Evolutionary conservation across 495 filamentous ascomycete genomes (phyloP), one percentile per base, ranked within the genome.

Genomic region (Neurospora sp.): DNA sequence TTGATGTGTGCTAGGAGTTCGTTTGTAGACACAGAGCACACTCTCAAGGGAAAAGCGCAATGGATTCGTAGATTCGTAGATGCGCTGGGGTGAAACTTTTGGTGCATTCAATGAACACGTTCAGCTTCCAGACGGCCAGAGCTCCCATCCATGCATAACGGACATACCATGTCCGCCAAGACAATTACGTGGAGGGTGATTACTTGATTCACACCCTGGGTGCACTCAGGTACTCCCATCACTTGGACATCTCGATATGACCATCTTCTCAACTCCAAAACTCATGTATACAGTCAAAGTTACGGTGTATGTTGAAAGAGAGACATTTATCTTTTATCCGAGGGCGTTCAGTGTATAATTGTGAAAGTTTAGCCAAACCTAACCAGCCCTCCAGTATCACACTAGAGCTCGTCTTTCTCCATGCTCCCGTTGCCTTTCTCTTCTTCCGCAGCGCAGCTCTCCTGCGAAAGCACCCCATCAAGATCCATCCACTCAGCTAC

Each of bases 401-500:
- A 11, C 70, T 74, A 81, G 0, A 81, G 62, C 74, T 79, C 79
- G 0, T 78, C 75, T 71, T 74, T 79, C 59, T 75, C 76, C 7
- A 28, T 37, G 28, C 73, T 36, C 21, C 19, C 70, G 28, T 69
- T 40, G 39, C 45, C 69, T 5, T 24, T 17, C 28, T 39, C 54
- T 0, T 37, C 28, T 31, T 69, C 39, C 34, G 11, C 70, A 11
- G 28, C 54, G 11, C 54, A 66, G 5, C 54, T 34, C 5, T 76
- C 73, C 21, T 77, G 76, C 31, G 78, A 77, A 39, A 94, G 83
- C 70, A 87, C 90, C 3, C 90, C 91, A 73, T 96, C 94, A 74
- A 97, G 78, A 72, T 96, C 96, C 90, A 99, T 89, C 93, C 94
- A 98, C 81, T 97, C 96, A 0, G 90, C 92, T 54, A 91, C 88